Evolutionary conservation across 2,329 filamentous ascomycete genomes (phyloP).

Genomic region (Paradendryphiella salina): DNA sequence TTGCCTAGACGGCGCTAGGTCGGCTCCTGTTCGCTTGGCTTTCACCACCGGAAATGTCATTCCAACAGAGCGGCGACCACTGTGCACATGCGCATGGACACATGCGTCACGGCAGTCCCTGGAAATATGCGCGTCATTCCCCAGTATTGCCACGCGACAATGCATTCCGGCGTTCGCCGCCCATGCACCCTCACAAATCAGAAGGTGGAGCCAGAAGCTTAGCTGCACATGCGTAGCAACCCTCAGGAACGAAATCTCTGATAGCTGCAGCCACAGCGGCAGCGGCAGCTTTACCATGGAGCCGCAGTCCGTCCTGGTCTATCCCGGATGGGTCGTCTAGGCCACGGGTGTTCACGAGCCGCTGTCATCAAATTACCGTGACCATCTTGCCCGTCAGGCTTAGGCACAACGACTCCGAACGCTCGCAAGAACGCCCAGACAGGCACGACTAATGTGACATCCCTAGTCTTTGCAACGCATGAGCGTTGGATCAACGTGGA

Average conservation of each 20-base stretch:
- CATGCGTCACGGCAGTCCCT: slow-evolving; percentile 3
- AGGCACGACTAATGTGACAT: not conserved
- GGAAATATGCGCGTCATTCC: slow-evolving; percentile 13
- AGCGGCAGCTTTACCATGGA: not conserved
- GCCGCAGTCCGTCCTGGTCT: not conserved
- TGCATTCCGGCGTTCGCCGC: slow-evolving; percentile 1
- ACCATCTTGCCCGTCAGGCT: not conserved
- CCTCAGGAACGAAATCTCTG: slow-evolving; percentile 3
- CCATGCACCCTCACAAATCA: not conserved
- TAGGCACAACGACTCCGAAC: not conserved
- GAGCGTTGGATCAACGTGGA: slow-evolving; percentile 6
- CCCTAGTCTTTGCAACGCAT: not conserved
- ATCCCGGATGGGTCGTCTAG: not conserved
- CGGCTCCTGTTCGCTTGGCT: slow-evolving; percentile 7
- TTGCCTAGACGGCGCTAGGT: slow-evolving; percentile 8
- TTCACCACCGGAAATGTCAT: slow-evolving; percentile 3
- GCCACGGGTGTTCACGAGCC: slow-evolving; percentile 1
- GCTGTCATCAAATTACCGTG: not conserved
- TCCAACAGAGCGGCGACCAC: slow-evolving; percentile 11
- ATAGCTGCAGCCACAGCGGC: slow-evolving; percentile 1
- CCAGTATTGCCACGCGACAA: slow-evolving; percentile 12
- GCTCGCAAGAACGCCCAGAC: not conserved
- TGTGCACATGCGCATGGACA: not conserved
- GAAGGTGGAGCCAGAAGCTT: not conserved
- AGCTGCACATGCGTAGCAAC: not conserved